A percentile compares a stretch with the other conserved stretches of the same genome.
These are phyloP conservation scores for Trichocomaceae sp. DNA, from an alignment of 2,329 filamentous ascomycete species.

Conservation along the genomic window DNA sequence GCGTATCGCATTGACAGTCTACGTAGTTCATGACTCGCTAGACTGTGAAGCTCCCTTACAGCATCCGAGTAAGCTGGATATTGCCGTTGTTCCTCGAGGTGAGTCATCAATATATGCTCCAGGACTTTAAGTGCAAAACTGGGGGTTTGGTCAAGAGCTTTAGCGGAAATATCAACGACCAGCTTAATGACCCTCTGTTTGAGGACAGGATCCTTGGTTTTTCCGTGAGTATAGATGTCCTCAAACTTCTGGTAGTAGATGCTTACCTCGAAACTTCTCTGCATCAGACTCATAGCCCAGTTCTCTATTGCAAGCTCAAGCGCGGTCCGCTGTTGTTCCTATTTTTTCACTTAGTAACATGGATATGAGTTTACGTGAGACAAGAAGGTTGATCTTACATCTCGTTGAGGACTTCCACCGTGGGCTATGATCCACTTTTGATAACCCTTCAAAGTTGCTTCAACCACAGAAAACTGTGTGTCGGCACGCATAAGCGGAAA, in stretches of 20 bases:
- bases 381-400: constrained; percentile 26
- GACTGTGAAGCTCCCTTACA: constrained; percentile 77
- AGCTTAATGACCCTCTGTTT: constrained; percentile 74
- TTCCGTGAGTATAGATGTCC: constrained; percentile 14
- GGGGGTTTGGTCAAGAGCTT: constrained; percentile 67
- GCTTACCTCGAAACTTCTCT: constrained; percentile 34
- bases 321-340: constrained; percentile 33
- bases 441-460: constrained; percentile 82
- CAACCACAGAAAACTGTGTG: constrained; percentile 81
- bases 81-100: constrained; percentile 65
- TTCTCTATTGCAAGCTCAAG: constrained; percentile 35
- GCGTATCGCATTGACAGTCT: constrained; percentile 84
- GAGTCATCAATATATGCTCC: constrained; percentile 82
- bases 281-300: constrained; percentile 38
- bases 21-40: constrained; percentile 82
- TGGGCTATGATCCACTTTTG: constrained; percentile 64
- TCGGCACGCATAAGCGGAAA: constrained; percentile 62
- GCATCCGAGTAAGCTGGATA: constrained; percentile 74
- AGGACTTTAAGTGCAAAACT: constrained; percentile 82
- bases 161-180: constrained; percentile 76
- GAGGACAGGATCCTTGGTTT: constrained; percentile 64
- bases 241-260: not conserved
- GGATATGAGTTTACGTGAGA: not conserved
- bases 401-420: constrained; percentile 47
- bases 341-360: not conserved